phyloP scores from a whole-genome alignment of 2,329 filamentous ascomycete genomes.

The Venturia pyrina region DNA sequence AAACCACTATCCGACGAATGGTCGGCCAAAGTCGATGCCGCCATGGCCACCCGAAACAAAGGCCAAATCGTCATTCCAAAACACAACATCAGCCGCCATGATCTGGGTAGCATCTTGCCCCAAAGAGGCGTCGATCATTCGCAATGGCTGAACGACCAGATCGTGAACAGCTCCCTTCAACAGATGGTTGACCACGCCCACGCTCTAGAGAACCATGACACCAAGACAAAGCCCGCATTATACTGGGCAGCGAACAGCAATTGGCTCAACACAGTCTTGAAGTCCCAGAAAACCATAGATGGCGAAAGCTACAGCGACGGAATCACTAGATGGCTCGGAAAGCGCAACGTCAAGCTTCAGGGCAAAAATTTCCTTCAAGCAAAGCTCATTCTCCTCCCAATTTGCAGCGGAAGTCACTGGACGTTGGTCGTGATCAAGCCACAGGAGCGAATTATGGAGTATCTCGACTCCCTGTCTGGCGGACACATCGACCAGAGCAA shows the following conservation, averaged over 20 bases:
- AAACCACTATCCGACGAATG: neutral
- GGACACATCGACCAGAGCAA: conserved; percentile 17
- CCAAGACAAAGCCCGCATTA: conserved; percentile 43
- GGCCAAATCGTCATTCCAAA: conserved; percentile 1
- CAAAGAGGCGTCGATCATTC: conserved; percentile 29
- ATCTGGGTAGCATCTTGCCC: conserved; percentile 50
- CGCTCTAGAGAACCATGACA: conserved; percentile 39
- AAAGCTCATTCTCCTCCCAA: conserved; percentile 59
- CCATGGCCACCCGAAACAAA: neutral
- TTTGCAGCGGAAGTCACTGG: conserved; percentile 59
- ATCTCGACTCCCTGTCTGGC: conserved; percentile 56
- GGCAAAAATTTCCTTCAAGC: conserved; percentile 54
- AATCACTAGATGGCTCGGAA: conserved; percentile 15
- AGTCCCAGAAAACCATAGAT: neutral
- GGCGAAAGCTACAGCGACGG: conserved; percentile 28
- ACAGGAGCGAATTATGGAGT: conserved; percentile 48
- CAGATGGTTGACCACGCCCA: conserved; percentile 53
- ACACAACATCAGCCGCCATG: conserved; percentile 41
- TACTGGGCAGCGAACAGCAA: conserved; percentile 56
- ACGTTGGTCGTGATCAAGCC: conserved; percentile 60
- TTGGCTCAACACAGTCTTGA: conserved; percentile 43
- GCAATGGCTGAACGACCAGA: conserved; percentile 68
- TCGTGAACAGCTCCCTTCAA: conserved; percentile 57
- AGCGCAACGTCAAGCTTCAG: conserved; percentile 34
- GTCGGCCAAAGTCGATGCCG: neutral